Evolutionary conservation across 2,329 filamentous ascomycete species (phyloP), one percentile per base, ranked within the genome.

Genomic region (Exophiala lecanii-corni): DNA sequence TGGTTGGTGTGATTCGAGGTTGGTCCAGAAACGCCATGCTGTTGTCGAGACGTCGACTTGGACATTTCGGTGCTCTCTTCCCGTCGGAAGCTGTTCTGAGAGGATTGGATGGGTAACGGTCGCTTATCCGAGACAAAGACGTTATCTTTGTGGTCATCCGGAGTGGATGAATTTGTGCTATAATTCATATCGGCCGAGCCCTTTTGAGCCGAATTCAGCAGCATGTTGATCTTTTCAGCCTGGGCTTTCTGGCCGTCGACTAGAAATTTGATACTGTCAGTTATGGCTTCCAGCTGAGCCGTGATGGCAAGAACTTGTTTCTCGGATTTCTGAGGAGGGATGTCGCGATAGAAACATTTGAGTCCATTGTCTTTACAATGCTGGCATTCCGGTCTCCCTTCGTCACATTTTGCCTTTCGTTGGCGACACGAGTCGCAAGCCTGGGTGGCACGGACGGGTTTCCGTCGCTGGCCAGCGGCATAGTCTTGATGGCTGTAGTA

Each of bases 381-480:
- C 28, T 83, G 87, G 60, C 88, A 91, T 57, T 85, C 84, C 2
- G 85, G 89, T 53, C 84, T 81, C 9, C 82, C 81, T 69, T 95
- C 89, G 57, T 94, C 88, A 62, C 89, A 95, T 66, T 94, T 94
- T 10, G 88, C 88, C 65, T 94, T 95, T 28, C 91, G 76, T 48
- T 85, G 78, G 45, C 89, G 81, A 65, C 89, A 95, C 63, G 84
- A 86, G 59, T 94, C 89, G 65, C 92, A 98, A 26, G 92, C 92
- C 82, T 94, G 56, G 12, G 51, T 48, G 2, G 55, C 55, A 39
- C 55, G 42, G 3, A 56, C 51, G 1, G 54, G 53, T 23, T 55
- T 56, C 16, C 53, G 38, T 39, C 53, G 41, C 32, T 48, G 48
- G 3, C 26, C 20, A 2, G 31, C 39, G 33, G 20, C 33, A 36